Evolutionary conservation across 306 rosid species (phyloP).

Genomic region (Delonix regia): DNA sequence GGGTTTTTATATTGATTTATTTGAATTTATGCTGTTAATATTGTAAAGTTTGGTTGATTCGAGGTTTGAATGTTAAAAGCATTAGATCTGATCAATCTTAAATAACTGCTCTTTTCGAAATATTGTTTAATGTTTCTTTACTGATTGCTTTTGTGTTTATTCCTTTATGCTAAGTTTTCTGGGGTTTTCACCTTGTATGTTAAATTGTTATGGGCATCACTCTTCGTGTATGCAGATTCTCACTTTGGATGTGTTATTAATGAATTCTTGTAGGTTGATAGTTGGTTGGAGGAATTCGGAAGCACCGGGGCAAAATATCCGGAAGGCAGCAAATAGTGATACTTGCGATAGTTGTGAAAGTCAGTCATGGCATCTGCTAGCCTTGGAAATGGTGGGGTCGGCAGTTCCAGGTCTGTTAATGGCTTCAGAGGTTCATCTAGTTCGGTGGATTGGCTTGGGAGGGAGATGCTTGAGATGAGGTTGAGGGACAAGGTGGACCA

Average conservation of each 20-base stretch:
- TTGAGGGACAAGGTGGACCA: slow-evolving; percentile 65
- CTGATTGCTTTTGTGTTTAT: not conserved
- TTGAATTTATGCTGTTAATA: not conserved
- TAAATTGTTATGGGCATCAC: not conserved
- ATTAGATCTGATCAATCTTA: slow-evolving; percentile 44
- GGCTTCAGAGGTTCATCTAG: slow-evolving; percentile 82
- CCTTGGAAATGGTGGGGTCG: slow-evolving; percentile 87
- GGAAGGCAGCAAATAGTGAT: slow-evolving; percentile 35
- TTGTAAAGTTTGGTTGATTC: not conserved
- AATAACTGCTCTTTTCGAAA: not conserved
- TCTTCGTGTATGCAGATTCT: not conserved
- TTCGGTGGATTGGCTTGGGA: slow-evolving; percentile 97
- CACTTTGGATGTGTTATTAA: not conserved
- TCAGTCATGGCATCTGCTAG: slow-evolving; percentile 81
- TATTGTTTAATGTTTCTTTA: not conserved
- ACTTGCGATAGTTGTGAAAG: slow-evolving; percentile 23
- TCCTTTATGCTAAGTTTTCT: not conserved
- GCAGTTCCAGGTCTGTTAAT: slow-evolving; percentile 88
- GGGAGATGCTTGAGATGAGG: slow-evolving; percentile 97
- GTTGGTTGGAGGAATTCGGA: slow-evolving; percentile 46
- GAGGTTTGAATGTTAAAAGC: slow-evolving; percentile 1
- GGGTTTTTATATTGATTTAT: not conserved
- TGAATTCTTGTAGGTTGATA: slow-evolving; percentile 39
- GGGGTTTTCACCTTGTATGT: not conserved
- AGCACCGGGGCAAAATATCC: slow-evolving; percentile 26